Evolutionary conservation across 1,284 basidiomycete species (phyloP).

Genomic region (Apiotrichum brassicae): DNA sequence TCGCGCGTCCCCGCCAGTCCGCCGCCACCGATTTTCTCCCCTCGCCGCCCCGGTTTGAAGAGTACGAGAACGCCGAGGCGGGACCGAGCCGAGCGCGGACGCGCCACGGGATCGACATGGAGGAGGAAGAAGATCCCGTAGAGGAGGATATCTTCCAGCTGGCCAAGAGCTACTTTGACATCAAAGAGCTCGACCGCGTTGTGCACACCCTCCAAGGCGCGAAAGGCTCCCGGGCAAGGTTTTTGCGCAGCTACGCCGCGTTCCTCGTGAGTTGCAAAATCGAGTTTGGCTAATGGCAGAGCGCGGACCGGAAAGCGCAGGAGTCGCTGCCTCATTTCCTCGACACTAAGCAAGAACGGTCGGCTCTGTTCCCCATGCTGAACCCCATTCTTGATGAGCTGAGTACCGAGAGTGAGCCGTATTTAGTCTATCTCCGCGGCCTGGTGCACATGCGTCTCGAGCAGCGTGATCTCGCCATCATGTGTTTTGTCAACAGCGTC

Average conservation of each 20-base stretch:
- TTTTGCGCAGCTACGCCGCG: slow-evolving; percentile 71
- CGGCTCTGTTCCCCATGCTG: slow-evolving; percentile 65
- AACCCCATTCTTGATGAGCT: slow-evolving; percentile 58
- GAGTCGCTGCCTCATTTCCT: slow-evolving; percentile 46
- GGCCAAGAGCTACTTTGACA: slow-evolving; percentile 69
- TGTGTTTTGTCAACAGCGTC: slow-evolving; percentile 71
- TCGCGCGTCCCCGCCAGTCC: slow-evolving; percentile 23
- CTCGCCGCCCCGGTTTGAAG: slow-evolving; percentile 20
- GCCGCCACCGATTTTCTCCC: slow-evolving; percentile 20
- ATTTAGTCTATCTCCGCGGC: slow-evolving; percentile 68
- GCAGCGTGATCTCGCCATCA: slow-evolving; percentile 77
- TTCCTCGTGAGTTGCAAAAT: slow-evolving; percentile 65
- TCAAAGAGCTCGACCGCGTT: slow-evolving; percentile 72
- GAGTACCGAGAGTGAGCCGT: slow-evolving; percentile 62
- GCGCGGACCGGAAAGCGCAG: slow-evolving; percentile 46
- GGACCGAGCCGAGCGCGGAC: slow-evolving; percentile 30
- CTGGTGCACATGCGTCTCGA: slow-evolving; percentile 71
- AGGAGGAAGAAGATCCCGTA: slow-evolving; percentile 59
- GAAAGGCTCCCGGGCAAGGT: slow-evolving; percentile 64
- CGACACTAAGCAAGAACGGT: slow-evolving; percentile 59
- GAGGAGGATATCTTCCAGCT: slow-evolving; percentile 56
- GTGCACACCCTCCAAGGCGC: slow-evolving; percentile 60
- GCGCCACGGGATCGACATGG: slow-evolving; percentile 46
- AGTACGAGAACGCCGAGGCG: slow-evolving; percentile 17
- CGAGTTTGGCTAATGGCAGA: slow-evolving; percentile 31